Conservation (phyloP, 768 basidiomycete genomes). For the Mycena epipterygia region DNA sequence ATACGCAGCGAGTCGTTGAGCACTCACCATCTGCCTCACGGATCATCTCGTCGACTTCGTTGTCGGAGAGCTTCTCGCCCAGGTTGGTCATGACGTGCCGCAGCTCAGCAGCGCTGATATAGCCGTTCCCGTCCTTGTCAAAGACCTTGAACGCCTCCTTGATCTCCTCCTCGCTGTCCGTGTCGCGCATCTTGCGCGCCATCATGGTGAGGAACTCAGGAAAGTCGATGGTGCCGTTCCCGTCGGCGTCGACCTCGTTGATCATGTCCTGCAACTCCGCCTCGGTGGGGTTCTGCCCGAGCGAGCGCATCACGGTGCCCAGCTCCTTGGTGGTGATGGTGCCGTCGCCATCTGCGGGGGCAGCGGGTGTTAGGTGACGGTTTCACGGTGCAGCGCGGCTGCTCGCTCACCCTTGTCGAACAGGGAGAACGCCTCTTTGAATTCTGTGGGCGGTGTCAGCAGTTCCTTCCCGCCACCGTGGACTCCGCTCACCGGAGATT, state of each 20-base stretch:
- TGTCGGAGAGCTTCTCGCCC: constrained; percentile 49
- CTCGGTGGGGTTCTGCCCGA: constrained; percentile 65
- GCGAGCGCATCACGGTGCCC: constrained; percentile 61
- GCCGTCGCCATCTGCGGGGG: constrained; percentile 58
- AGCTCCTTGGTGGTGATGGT: constrained; percentile 65
- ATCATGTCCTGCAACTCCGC: constrained; percentile 64
- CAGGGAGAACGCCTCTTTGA: constrained; percentile 44
- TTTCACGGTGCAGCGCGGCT: no score
- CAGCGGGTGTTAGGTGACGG: background rate
- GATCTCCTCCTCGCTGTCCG: constrained; percentile 60
- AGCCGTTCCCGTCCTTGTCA: constrained; percentile 89
- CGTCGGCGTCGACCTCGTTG: constrained; percentile 60
- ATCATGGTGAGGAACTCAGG: constrained; percentile 63
- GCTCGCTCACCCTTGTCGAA: constrained; percentile 42
- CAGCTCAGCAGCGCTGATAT: constrained; percentile 83
- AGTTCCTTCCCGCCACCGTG: background rate
- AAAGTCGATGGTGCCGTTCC: constrained; percentile 62
- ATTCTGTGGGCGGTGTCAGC: constrained; percentile 33
- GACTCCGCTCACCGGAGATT: constrained; percentile 38
- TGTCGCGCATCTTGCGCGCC: constrained; percentile 56
- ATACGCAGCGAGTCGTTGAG: background rate
- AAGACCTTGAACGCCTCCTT: constrained; percentile 57
- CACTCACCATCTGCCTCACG: constrained; percentile 69
- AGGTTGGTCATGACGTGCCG: constrained; percentile 90
- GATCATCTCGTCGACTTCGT: constrained; percentile 52